These are phyloP conservation scores for Picea abies DNA, from an alignment of 83 land plant genomes.

Conservation along the genomic window DNA sequence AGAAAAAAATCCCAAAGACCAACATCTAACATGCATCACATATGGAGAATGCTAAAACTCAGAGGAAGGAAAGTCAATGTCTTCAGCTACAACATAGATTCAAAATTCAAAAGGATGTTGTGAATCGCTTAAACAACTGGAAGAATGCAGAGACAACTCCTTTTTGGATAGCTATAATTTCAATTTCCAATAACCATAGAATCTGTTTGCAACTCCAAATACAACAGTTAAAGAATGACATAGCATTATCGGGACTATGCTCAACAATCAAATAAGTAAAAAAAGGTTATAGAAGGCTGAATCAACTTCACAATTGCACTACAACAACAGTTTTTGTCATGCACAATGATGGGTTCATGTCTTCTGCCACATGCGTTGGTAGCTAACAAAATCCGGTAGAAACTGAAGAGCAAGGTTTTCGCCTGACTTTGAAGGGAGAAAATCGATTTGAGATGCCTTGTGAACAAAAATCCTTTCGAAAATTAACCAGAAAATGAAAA, in stretches of 20 bases:
- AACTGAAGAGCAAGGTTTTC: too few species aligned
- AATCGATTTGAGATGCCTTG: too few species aligned
- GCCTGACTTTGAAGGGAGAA: too few species aligned
- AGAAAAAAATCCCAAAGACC: not conserved
- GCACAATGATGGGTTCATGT: constrained; percentile 76
- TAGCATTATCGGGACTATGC: constrained; percentile 1
- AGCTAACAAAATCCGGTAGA: too few species aligned
- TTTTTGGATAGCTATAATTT: not conserved
- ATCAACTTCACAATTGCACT: constrained; percentile 43
- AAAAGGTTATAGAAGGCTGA: not conserved
- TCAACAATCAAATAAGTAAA: constrained; percentile 7
- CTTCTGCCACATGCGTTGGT: constrained; percentile 41
- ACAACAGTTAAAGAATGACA: constrained; percentile 10
- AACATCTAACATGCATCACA: not conserved
- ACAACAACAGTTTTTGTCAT: constrained; percentile 66
- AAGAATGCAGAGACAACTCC: not conserved
- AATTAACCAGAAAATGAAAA: too few species aligned
- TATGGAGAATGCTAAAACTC: not conserved
- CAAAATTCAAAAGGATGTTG: not conserved
- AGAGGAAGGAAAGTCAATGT: not conserved
- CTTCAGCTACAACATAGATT: not conserved
- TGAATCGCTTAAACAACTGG: not conserved
- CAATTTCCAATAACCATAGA: not conserved
- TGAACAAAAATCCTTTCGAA: too few species aligned
- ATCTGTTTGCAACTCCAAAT: not conserved